Evolutionary conservation across 306 rosid species (phyloP).

Genomic region (Gleditsia sinensis): DNA sequence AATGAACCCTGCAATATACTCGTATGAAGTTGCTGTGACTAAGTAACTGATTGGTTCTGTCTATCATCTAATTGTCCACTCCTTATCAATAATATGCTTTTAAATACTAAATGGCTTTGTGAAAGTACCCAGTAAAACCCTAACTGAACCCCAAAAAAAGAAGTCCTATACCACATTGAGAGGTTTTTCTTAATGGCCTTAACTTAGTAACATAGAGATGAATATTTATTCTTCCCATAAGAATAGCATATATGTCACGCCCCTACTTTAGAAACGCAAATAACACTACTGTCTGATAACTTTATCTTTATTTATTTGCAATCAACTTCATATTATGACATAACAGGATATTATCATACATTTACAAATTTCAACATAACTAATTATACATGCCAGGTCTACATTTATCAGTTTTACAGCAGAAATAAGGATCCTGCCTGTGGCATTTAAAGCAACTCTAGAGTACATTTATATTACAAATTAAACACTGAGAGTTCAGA

Average conservation of each 20-base stretch:
- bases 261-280: too few relatives aligned
- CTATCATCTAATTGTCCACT: conserved; percentile 34
- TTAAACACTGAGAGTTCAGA: too few relatives aligned
- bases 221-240: neutral
- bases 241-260: conserved; percentile 17
- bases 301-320: too few relatives aligned
- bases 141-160: neutral
- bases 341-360: too few relatives aligned
- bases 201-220: neutral
- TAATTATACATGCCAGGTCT: too few relatives aligned
- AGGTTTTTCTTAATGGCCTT: conserved; percentile 10
- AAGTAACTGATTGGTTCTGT: conserved; percentile 31
- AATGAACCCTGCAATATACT: conserved; percentile 28
- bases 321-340: too few relatives aligned
- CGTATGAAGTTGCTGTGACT: conserved; percentile 16
- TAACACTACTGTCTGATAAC: too few relatives aligned
- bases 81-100: neutral
- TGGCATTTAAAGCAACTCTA: too few relatives aligned
- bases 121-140: conserved; percentile 14
- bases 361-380: too few relatives aligned
- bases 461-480: too few relatives aligned
- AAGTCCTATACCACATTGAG: conserved; percentile 5
- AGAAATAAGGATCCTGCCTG: too few relatives aligned
- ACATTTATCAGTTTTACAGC: too few relatives aligned
- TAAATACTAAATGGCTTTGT: conserved; percentile 23